Conservation (phyloP, 345 rosid genomes). For the Stellera chamaejasme region DNA sequence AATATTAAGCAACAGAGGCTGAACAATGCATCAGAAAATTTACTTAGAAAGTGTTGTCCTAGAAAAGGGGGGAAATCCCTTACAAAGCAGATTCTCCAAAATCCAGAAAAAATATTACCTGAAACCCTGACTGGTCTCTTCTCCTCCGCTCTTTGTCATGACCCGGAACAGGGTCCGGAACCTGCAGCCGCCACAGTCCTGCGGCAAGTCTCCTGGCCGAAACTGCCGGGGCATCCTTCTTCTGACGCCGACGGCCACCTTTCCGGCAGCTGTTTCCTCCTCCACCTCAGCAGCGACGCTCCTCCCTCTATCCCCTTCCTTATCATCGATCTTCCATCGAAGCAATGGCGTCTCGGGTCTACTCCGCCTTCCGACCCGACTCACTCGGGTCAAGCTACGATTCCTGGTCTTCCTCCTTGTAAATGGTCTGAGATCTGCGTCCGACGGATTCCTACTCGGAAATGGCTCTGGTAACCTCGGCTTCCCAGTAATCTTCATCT, state of each 20-base stretch:
- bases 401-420: slow-evolving; percentile 26
- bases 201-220: slow-evolving; percentile 60
- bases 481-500: no score
- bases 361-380: slow-evolving; percentile 16
- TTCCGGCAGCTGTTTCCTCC: no score
- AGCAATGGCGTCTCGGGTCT: slow-evolving; percentile 43
- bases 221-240: slow-evolving; percentile 9
- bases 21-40: no score
- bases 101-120: slow-evolving; percentile 24
- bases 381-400: slow-evolving; percentile 20
- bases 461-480: no score
- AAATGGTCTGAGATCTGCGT: slow-evolving; percentile 27
- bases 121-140: slow-evolving; percentile 18
- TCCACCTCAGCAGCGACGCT: slow-evolving; percentile 12
- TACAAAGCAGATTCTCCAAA: not conserved
- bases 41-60: not conserved
- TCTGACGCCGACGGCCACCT: slow-evolving; percentile 12
- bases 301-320: slow-evolving; percentile 10
- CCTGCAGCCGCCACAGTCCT: slow-evolving; percentile 52
- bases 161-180: slow-evolving; percentile 22
- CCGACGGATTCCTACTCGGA: not conserved
- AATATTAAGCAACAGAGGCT: no score
- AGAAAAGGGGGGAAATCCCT: slow-evolving; percentile 2
- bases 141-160: slow-evolving; percentile 9
- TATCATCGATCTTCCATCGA: slow-evolving; percentile 40